Base-by-base conservation (phyloP, 1,284 basidiomycete genomes). In the Cutaneotrichosporon sp. region DNA sequence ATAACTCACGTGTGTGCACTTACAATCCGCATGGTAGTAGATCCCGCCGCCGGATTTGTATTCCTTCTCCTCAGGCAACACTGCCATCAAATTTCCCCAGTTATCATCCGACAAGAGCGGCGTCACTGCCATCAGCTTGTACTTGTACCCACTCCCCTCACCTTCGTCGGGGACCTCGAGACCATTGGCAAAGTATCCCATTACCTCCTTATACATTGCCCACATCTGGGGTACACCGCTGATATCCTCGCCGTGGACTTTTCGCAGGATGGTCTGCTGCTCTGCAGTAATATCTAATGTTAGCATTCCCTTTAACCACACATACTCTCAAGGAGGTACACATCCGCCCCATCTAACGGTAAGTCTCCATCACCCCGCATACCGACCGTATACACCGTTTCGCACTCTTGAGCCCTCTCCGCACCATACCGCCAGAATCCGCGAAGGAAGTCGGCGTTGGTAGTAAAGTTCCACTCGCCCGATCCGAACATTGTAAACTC, bases 131-230 rank as follows among this genome's bases (percentile, higher is more conserved):
- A 8, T 31, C 46, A 51, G 34, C 30, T 5, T 5, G 5, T 10
- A 52, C 30, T 5, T 5, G 5, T 10, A 52, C 7, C 22, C 21
- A 34, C 26, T 8, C 8, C 7, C 22, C 81, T n/a, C 22, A 60
- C 58, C 58, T 63, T 76, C 69, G 42, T 79, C 70, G 5, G 75
- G 73, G 2, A 77, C 73, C 38, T 69, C 58, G 62, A 75, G 68
- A 4, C 86, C 87, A 64, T 85, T 82, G 53, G 87, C 85, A 70
- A 87, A 89, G 74, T 88, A 89, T 0, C 84, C 86, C 71, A 87
- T 84, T 22, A 89, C 88, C 70, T 89, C 87, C 74, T 88, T 87
- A 69, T 82, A 76, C 60, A 76, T 68, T 13, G 68, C 70, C 78
- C 73, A 75, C 64, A 88, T 81, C 73, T 89, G 88, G 1, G 76